Percentiles rank a stretch among this genome's conserved stretches.
Conservation (phyloP, 495 filamentous ascomycete genomes). For the Neurospora tetraspora region DNA sequence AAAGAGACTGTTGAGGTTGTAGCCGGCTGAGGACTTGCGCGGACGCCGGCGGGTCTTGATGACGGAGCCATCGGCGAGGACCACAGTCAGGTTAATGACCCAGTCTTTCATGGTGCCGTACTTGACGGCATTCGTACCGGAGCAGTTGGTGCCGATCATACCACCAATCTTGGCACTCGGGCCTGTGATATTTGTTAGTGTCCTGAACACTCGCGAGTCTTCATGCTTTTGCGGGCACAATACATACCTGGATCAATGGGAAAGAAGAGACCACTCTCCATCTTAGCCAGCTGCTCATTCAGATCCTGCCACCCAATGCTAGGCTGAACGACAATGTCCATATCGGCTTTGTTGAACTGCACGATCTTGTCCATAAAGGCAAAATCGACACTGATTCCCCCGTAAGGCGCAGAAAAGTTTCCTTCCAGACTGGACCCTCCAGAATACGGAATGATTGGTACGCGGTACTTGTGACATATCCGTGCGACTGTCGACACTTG, state of each 20-base stretch:
- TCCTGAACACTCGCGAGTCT: not conserved
- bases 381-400: slow-evolving; percentile 85
- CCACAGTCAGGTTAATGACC: slow-evolving; percentile 73
- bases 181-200: slow-evolving; percentile 23
- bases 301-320: slow-evolving; percentile 85
- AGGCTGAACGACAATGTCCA: slow-evolving; percentile 89
- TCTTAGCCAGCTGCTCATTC: slow-evolving; percentile 62
- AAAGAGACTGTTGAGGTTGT: slow-evolving; percentile 68
- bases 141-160: slow-evolving; percentile 76
- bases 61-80: slow-evolving; percentile 67
- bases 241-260: slow-evolving; percentile 67
- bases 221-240: not conserved
- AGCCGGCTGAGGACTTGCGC: slow-evolving; percentile 70
- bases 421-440: slow-evolving; percentile 82
- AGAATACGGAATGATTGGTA: slow-evolving; percentile 84
- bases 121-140: slow-evolving; percentile 69
- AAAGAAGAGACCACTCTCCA: slow-evolving; percentile 73
- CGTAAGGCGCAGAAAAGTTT: slow-evolving; percentile 77
- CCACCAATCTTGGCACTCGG: slow-evolving; percentile 57
- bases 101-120: slow-evolving; percentile 86
- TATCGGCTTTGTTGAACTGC: slow-evolving; percentile 70
- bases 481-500: slow-evolving; percentile 74
- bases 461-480: slow-evolving; percentile 68
- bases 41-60: slow-evolving; percentile 69
- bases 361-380: slow-evolving; percentile 75